A percentile compares a stretch with the other conserved stretches of the same genome.
Evolutionary conservation across 2,329 filamentous ascomycete genomes (phyloP).

Genomic region (Apiospora arundinis): DNA sequence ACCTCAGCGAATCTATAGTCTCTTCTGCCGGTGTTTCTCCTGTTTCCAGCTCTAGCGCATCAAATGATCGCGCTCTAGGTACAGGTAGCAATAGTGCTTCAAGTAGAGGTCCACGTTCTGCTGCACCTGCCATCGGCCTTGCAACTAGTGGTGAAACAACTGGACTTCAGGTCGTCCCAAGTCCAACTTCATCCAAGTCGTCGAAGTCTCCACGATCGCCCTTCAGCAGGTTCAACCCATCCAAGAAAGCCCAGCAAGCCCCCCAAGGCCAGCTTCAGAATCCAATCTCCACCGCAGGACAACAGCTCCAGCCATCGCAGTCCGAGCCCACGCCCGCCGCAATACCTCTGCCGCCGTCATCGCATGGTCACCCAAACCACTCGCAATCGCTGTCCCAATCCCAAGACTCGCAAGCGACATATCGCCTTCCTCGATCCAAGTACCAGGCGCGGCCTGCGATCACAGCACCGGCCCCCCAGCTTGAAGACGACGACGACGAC

Average conservation of each 20-base stretch:
- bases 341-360: conserved; percentile 21
- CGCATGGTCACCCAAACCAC: conserved; percentile 12
- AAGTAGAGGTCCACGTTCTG: conserved; percentile 15
- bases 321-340: conserved; percentile 26
- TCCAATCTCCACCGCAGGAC: conserved; percentile 30
- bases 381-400: conserved; percentile 20
- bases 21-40: conserved; percentile 15
- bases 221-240: conserved; percentile 39
- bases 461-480: conserved; percentile 1
- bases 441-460: conserved; percentile 25
- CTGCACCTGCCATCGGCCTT: conserved; percentile 18
- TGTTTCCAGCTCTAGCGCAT: conserved; percentile 15
- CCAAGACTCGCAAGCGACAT: conserved; percentile 14
- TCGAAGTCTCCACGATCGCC: conserved; percentile 41
- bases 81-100: neutral
- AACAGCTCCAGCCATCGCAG: conserved; percentile 25
- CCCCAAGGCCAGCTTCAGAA: conserved; percentile 18
- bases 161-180: conserved; percentile 36
- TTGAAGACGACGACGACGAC: conserved; percentile 23
- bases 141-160: conserved; percentile 24
- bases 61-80: conserved; percentile 19
- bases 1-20: conserved; percentile 18
- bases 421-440: conserved; percentile 23
- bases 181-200: conserved; percentile 36
- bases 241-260: conserved; percentile 30